Evolutionary conservation across 2,329 filamentous ascomycete species (phyloP).

Genomic region (Elsinoe fawcettii): DNA sequence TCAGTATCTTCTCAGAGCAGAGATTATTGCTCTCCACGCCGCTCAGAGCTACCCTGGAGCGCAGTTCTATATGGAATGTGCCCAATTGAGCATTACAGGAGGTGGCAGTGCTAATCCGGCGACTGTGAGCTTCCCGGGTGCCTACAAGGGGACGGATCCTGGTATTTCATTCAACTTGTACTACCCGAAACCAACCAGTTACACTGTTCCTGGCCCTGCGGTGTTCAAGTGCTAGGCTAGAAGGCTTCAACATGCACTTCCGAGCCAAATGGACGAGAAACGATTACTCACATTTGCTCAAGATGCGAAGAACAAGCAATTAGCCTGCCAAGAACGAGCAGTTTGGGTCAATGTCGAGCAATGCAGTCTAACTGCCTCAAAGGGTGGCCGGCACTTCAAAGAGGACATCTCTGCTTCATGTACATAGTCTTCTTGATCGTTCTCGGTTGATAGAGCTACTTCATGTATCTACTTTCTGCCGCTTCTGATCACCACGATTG

Average conservation of each 20-base stretch:
- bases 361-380: neutral
- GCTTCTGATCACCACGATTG: neutral
- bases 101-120: slow-evolving; percentile 13
- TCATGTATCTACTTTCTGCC: neutral
- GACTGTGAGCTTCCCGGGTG: slow-evolving; percentile 13
- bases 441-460: neutral
- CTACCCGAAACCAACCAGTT: slow-evolving; percentile 14
- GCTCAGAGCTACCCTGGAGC: slow-evolving; percentile 38
- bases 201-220: slow-evolving; percentile 20
- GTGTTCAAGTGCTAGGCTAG: slow-evolving; percentile 20
- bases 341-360: neutral
- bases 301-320: neutral
- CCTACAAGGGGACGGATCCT: slow-evolving; percentile 7
- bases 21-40: slow-evolving; percentile 50
- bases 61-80: slow-evolving; percentile 35
- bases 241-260: too few relatives aligned
- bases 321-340: neutral
- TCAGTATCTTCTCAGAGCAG: slow-evolving; percentile 49
- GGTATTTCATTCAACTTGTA: slow-evolving; percentile 15
- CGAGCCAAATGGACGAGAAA: too few relatives aligned
- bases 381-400: too few relatives aligned
- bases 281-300: neutral
- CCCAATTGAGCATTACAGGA: slow-evolving; percentile 21
- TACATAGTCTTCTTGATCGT: neutral
- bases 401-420: neutral